Percentiles rank a stretch among this genome's conserved stretches.
Evolutionary conservation across 169 alveolate genomes (phyloP).

Genomic region (Nephromyces sp.): DNA sequence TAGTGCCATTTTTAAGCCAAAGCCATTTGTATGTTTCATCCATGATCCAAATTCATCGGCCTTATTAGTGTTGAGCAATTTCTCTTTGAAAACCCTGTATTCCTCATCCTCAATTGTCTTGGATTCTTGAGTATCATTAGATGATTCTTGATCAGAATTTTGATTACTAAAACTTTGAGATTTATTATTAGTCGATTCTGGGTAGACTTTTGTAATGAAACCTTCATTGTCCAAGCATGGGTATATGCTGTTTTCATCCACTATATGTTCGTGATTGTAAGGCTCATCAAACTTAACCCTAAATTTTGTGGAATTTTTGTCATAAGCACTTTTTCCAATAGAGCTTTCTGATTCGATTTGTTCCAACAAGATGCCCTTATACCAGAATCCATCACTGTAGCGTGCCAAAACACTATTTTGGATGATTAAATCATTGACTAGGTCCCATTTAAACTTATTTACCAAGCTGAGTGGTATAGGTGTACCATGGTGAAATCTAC

Average conservation of each 20-base stretch:
- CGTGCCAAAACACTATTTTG: background rate
- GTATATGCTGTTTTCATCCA: background rate
- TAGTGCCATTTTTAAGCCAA: background rate
- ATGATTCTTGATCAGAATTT: background rate
- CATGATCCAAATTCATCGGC: background rate
- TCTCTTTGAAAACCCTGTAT: background rate
- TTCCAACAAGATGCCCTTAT: background rate
- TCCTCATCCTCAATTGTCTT: background rate
- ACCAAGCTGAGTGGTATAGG: background rate
- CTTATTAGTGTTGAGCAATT: background rate
- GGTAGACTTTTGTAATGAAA: background rate
- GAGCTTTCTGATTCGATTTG: background rate
- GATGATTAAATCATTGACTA: background rate
- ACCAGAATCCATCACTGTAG: background rate
- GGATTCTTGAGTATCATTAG: background rate
- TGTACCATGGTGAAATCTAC: background rate
- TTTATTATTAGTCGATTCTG: background rate
- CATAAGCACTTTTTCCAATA: too few relatives aligned
- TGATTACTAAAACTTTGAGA: background rate
- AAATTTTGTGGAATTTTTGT: too few relatives aligned
- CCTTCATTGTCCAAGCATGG: background rate
- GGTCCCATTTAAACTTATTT: background rate
- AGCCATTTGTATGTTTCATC: background rate
- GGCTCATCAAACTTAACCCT: background rate
- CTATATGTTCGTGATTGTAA: background rate